phyloP scores from a whole-genome alignment of 495 filamentous ascomycete genomes.

The Penicillium verhagenii region DNA sequence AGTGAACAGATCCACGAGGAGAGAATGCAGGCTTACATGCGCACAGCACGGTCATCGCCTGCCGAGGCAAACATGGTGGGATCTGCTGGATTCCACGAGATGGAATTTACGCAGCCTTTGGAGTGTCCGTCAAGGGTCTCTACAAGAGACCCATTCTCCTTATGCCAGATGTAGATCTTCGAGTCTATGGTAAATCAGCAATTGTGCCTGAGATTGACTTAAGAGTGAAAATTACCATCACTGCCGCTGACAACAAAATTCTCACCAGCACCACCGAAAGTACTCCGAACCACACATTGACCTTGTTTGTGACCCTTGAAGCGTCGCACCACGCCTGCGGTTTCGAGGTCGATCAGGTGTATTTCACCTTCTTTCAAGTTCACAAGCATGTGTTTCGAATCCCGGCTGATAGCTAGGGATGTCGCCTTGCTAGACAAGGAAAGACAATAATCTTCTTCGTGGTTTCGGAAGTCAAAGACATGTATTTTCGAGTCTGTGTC shows the following conservation, averaged over 20 bases:
- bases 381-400: conserved; percentile 78
- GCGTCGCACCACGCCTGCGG: conserved; percentile 64
- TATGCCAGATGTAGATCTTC: conserved; percentile 84
- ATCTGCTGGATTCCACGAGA: conserved; percentile 84
- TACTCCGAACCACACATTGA: conserved; percentile 72
- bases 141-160: conserved; percentile 70
- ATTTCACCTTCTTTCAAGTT: conserved; percentile 75
- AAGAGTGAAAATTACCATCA: conserved; percentile 61
- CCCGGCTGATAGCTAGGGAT: conserved; percentile 75
- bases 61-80: conserved; percentile 86
- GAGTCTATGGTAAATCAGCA: conserved; percentile 58
- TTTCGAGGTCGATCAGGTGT: conserved; percentile 72
- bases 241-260: conserved; percentile 89
- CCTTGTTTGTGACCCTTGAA: conserved; percentile 74
- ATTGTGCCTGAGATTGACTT: neutral
- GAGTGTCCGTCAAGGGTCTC: conserved; percentile 73
- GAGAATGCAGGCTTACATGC: conserved; percentile 61
- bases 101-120: conserved; percentile 79
- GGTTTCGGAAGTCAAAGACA: conserved; percentile 76
- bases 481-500: conserved; percentile 67
- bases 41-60: conserved; percentile 81
- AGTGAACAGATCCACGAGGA: neutral
- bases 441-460: conserved; percentile 71
- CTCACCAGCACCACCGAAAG: conserved; percentile 86
- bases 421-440: conserved; percentile 65